A percentile compares a stretch with the other conserved stretches of the same genome.
phyloP scores from a whole-genome alignment of 2,329 filamentous ascomycete species.

The Cladosporium cucumerinum region DNA sequence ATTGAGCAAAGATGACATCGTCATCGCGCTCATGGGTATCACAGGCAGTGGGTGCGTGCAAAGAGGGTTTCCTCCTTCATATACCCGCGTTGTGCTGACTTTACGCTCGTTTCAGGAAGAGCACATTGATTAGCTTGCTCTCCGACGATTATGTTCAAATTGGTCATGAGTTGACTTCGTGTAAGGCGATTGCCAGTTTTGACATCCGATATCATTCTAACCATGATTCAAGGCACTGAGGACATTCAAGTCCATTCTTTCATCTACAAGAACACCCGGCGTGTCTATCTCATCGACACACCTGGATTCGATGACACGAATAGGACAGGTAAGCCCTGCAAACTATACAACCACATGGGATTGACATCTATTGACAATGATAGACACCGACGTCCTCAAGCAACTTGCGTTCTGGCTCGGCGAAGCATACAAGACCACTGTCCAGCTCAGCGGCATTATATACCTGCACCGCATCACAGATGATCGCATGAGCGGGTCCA shows the following conservation, averaged over 20 bases:
- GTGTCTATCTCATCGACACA: slow-evolving; percentile 14
- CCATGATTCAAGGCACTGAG: neutral
- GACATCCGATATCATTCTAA: neutral
- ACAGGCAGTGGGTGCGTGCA: slow-evolving; percentile 31
- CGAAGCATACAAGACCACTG: slow-evolving; percentile 29
- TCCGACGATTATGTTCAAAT: slow-evolving; percentile 18
- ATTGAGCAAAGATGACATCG: slow-evolving; percentile 7
- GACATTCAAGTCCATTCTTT: slow-evolving; percentile 12
- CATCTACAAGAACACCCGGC: slow-evolving; percentile 12
- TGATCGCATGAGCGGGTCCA: slow-evolving; percentile 40
- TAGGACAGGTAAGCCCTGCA: slow-evolving; percentile 13
- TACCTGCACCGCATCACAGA: slow-evolving; percentile 48
- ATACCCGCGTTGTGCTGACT: neutral
- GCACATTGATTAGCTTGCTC: neutral
- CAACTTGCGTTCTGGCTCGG: slow-evolving; percentile 42
- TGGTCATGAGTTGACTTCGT: slow-evolving; percentile 31
- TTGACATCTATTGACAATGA: neutral
- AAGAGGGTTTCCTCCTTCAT: neutral
- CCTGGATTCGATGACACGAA: slow-evolving; percentile 22
- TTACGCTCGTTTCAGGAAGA: neutral
- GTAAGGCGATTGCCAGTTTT: neutral
- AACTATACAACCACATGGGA: neutral
- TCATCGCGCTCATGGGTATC: slow-evolving; percentile 42
- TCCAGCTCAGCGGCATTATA: slow-evolving; percentile 44
- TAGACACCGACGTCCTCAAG: slow-evolving; percentile 44